Evolutionary conservation across 2,329 filamentous ascomycete species (phyloP).

Genomic region (Paecilomyces sp.): DNA sequence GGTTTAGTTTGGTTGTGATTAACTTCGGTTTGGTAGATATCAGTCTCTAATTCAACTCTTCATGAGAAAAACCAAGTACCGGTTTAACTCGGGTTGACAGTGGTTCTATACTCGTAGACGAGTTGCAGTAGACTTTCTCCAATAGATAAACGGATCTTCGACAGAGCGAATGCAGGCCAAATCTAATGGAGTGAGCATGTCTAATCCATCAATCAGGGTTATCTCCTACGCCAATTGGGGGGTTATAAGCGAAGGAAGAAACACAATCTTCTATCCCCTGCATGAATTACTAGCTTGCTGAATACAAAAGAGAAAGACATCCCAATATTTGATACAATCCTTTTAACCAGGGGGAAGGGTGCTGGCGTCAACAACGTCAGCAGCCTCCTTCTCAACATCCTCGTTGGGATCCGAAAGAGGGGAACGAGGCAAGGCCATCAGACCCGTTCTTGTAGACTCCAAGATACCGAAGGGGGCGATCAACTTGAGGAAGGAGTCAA

Average conservation of each 20-base stretch:
- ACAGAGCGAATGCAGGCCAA: neutral
- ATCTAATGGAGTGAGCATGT: neutral
- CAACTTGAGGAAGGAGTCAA: slow-evolving; percentile 96
- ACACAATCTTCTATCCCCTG: neutral
- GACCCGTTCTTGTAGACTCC: slow-evolving; percentile 87
- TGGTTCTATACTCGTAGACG: too few species aligned
- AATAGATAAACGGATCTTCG: too few species aligned
- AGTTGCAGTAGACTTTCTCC: too few species aligned
- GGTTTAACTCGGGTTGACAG: too few species aligned
- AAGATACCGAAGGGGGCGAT: slow-evolving; percentile 91
- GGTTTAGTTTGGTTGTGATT: neutral
- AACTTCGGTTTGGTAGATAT: neutral
- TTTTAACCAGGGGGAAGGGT: slow-evolving; percentile 80
- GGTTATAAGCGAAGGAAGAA: neutral
- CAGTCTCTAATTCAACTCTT: too few species aligned
- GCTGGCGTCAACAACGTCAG: slow-evolving; percentile 91
- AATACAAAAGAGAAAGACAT: neutral
- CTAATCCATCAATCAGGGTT: neutral
- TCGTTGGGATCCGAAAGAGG: slow-evolving; percentile 72
- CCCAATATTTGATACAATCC: neutral
- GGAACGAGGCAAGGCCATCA: slow-evolving; percentile 94
- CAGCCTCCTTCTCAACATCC: slow-evolving; percentile 74
- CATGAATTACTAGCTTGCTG: neutral
- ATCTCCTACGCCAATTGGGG: neutral
- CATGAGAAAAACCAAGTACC: neutral